Evolutionary conservation across 176 grass and related monocot species (phyloP), one percentile per base, ranked within the genome.

Genomic region (Oryza officinalis): DNA sequence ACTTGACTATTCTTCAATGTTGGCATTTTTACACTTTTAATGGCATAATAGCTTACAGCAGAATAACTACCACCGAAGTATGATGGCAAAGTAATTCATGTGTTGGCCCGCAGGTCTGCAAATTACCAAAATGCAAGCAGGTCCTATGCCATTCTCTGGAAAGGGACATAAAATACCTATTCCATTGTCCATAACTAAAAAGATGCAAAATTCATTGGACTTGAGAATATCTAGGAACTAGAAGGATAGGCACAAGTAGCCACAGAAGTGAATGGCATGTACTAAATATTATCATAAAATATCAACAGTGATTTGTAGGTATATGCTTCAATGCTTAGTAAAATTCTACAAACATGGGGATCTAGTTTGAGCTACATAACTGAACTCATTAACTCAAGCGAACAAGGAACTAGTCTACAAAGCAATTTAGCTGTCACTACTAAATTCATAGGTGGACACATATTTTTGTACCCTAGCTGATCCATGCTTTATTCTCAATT

Each of bases 401-500:
- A 30, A 65, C 23, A 27, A 65, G 41, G 35, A 50, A 83, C 46
- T 47, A 63, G 22, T 61, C 22, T 35, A 32, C 25, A 37, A 13
- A 17, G 32, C 5, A 54, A 54, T 54, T 1, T 5, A 18, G 17
- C 50, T 76, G 22, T 81, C 65, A 68, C 27, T 71, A 18, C 33
- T 52, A 82, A 63, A 82, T 37, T 22, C 38, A 27, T 26, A 12
- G 4, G 13, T 31, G 10, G 25, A 69, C 67, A 30, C 45, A 70
- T 9, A 70, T 30, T 70, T 12, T 31, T 69, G 12, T 80, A 57
- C 65, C 54, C 43, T 54, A 50, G 78, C 37, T 14, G 14, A 25
- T 59, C 13, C 67, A 52, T 28, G 46, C 67, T 46, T 63, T 79
- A 54, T 38, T 35, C 22, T 38, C 13, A 71, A 71, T 71, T 80